Evolutionary conservation across 805 yeast genomes (phyloP), one percentile per base, ranked within the genome.

Genomic region (Saccharomyces paradoxus): DNA sequence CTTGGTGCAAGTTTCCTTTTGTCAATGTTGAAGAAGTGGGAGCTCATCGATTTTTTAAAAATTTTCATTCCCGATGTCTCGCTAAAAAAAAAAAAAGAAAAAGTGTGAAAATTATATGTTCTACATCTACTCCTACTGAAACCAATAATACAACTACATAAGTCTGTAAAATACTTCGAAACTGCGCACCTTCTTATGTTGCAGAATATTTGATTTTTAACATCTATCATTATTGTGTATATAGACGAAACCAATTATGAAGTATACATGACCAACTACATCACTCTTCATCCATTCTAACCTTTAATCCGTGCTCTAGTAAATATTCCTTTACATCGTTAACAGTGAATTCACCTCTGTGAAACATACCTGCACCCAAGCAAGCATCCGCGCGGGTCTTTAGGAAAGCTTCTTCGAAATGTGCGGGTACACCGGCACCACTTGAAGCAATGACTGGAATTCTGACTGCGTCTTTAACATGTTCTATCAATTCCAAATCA

Each of bases 281-380:
- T 37, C 12, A 37, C 17, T 37, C 44, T 37, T 51, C 37, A 29
- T 86, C 91, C 58, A 84, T 74, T 70, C 96, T 81, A n/a, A 89
- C 96, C 56, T 81, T 81, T 66, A 89, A 77, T 0, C 86, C 88
- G 14, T 78, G 69, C 0, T 75, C 71, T 49, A 76, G 71, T 67
- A 92, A 77, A 60, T 79, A 83, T 29, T 78, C 68, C 71, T 94
- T 94, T 48, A 94, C 97, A 50, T 90, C 84, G 50, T 80, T 78
- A 17, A 94, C 97, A 12, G 89, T 83, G 71, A 86, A 94, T 64
- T 92, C 98, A 24, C 88, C 91, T 68, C 99, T 79, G 75, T 94
- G 99, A 77, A 94, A 94, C 85, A 94, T 86, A 48, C 99, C 99
- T 3, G 99, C 99, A 41, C 99, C 99, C 46, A 94, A 77, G 17